phyloP scores from a whole-genome alignment of 345 rosid species.

The Lumnitzera racemosa region DNA sequence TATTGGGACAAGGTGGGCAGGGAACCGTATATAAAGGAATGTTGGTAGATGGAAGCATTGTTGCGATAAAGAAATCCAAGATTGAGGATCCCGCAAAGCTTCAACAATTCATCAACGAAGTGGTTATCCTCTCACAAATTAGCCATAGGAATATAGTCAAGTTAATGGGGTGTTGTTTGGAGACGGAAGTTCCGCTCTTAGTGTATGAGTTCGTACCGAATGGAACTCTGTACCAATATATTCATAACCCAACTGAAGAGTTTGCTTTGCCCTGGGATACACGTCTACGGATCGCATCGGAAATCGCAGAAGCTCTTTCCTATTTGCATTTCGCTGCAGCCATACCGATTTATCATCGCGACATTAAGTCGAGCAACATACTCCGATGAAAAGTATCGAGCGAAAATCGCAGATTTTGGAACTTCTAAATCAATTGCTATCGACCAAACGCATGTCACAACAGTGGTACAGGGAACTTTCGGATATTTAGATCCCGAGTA shows the following conservation, averaged over 20 bases:
- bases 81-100: neutral
- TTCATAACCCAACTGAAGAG: neutral
- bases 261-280: neutral
- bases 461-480: slow-evolving; percentile 6
- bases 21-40: slow-evolving; percentile 18
- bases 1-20: slow-evolving; percentile 14
- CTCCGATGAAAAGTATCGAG: slow-evolving; percentile 16
- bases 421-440: slow-evolving; percentile 11
- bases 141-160: slow-evolving; percentile 14
- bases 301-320: slow-evolving; percentile 10
- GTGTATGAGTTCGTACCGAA: slow-evolving; percentile 14
- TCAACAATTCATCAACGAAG: slow-evolving; percentile 19
- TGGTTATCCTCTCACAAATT: slow-evolving; percentile 13
- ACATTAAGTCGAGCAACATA: slow-evolving; percentile 6
- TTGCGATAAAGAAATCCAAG: slow-evolving; percentile 13
- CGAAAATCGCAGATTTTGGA: slow-evolving; percentile 12
- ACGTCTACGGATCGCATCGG: slow-evolving; percentile 12
- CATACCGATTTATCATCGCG: slow-evolving; percentile 9
- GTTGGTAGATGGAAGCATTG: slow-evolving; percentile 12
- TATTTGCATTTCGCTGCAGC: slow-evolving; percentile 15
- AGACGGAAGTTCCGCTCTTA: slow-evolving; percentile 9
- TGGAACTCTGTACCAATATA: slow-evolving; percentile 7
- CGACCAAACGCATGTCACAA: slow-evolving; percentile 13
- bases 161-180: slow-evolving; percentile 13
- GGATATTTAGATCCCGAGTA: slow-evolving; percentile 21